Evolutionary conservation across 176 grass and related monocot genomes (phyloP).

Genomic region (Juncus inflexus): DNA sequence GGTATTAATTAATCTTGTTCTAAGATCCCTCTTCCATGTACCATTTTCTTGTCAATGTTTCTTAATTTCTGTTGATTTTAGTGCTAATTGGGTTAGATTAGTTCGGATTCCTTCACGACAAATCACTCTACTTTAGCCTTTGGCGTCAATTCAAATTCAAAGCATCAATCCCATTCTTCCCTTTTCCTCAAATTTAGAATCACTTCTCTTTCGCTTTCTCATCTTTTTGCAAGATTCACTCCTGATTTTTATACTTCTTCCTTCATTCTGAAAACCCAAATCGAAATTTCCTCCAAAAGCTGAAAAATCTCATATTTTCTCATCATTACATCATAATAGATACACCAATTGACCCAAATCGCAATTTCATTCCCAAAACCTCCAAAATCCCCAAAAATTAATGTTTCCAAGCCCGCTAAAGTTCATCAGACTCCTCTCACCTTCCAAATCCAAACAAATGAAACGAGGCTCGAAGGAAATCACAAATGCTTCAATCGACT

Average conservation of each 20-base stretch:
- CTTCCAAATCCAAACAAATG: constrained; percentile 19
- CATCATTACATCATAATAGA: constrained; percentile 9
- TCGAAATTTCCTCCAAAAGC: constrained; percentile 10
- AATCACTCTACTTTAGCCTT: constrained; percentile 20
- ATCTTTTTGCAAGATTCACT: neutral
- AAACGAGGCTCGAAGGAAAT: neutral
- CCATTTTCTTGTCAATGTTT: neutral
- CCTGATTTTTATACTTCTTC: constrained; percentile 1
- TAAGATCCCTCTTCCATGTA: neutral
- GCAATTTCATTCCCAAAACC: neutral
- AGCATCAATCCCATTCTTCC: constrained; percentile 8
- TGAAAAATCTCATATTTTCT: neutral
- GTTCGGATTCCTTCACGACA: constrained; percentile 24
- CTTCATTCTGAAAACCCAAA: neutral
- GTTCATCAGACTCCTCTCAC: neutral
- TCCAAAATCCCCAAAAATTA: constrained; percentile 8
- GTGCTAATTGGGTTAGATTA: neutral
- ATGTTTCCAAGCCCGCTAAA: neutral
- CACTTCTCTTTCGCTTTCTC: neutral
- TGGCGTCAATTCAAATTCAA: constrained; percentile 25
- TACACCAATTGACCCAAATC: neutral
- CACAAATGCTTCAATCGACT: neutral
- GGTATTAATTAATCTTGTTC: constrained; percentile 6
- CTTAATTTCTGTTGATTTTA: constrained; percentile 11
- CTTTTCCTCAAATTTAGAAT: constrained; percentile 19